These are phyloP conservation scores for Euphorbia corollata DNA, from an alignment of 441 rosid genomes.

Conservation along the genomic window DNA sequence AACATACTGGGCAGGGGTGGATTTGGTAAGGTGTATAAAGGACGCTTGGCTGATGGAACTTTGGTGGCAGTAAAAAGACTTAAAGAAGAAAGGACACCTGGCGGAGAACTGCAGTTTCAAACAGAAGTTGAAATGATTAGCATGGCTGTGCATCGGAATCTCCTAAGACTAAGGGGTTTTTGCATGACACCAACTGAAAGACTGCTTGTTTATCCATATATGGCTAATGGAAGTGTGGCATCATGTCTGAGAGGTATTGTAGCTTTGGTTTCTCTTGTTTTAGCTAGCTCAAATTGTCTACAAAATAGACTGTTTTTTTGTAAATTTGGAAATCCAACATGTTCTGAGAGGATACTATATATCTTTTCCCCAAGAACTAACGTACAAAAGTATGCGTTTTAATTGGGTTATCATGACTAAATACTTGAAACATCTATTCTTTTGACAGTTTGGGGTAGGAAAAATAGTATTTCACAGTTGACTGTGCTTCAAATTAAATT, in stretches of 20 bases:
- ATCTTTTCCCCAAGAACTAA: background rate
- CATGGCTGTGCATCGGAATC: constrained; percentile 90
- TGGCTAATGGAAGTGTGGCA: constrained; percentile 94
- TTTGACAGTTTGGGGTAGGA: background rate
- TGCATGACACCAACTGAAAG: constrained; percentile 90
- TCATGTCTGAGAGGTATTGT: constrained; percentile 73
- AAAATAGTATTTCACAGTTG: background rate
- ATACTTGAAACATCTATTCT: background rate
- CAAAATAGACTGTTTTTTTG: background rate
- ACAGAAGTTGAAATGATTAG: constrained; percentile 87
- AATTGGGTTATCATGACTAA: background rate
- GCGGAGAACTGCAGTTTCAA: constrained; percentile 89
- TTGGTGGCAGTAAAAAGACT: constrained; percentile 89
- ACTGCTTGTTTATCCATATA: constrained; percentile 84
- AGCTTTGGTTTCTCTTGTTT: constrained; percentile 3
- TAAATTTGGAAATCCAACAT: background rate
- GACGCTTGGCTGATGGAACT: constrained; percentile 82
- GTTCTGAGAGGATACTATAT: background rate
- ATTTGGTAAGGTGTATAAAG: constrained; percentile 88
- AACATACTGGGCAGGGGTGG: constrained; percentile 87
- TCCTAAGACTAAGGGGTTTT: constrained; percentile 69
- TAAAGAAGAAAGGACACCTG: constrained; percentile 77
- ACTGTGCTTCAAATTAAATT: background rate
- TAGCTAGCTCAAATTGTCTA: background rate
- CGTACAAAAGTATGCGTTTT: background rate